Base-by-base conservation (phyloP, 768 basidiomycete species). In the Mycena amicta region DNA sequence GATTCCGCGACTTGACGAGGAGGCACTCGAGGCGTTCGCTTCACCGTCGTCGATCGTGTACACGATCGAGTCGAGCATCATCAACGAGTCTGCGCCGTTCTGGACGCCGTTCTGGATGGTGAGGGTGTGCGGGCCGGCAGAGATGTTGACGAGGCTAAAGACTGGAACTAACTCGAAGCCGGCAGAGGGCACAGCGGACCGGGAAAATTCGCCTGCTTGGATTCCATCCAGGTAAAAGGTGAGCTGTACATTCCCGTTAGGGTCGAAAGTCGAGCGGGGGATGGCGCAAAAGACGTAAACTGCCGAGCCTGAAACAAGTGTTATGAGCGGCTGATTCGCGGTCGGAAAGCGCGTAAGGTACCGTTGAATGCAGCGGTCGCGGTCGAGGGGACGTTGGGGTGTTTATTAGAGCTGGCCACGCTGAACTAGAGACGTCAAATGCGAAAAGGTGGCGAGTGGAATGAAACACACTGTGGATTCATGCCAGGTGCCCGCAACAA, bases 201-300 rank as follows among this genome's bases (percentile, higher is more conserved):
- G 60, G 13, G 41, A 28, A 57, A 71, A 73, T 4, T 59, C 28
- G 30, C 73, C 73, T 0, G 67, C 71, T 6, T 50, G 23, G 25
- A 64, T 59, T 22, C 70, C 71, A 55, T 78, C 77, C 41, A 78
- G 54, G 52, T 66, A 67, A 56, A 77, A 78, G 1, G 61, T 67
- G 69, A 76, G 67, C 57, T 76, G 67, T 1, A 71, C 60, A 55
- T 71, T 54, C 18, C 67, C 75, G 50, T 65, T 60, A 18, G 70
- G 72, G 33, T 39, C 33, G 5, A 30, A 51, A 23, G 50, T 56
- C 2, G 69, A 66, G 41, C 69, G 65, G 0, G 77, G 66, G 13
- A 76, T 59, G 25, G 72, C 70, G 57, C 77, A 77, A 59, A 69
- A 78, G 2, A 80, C 75, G 63, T 80, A 80, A 15, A 82, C 64